These are phyloP conservation scores for Exserohilum turcica DNA, from an alignment of 2,329 filamentous ascomycete species.

Conservation along the genomic window DNA sequence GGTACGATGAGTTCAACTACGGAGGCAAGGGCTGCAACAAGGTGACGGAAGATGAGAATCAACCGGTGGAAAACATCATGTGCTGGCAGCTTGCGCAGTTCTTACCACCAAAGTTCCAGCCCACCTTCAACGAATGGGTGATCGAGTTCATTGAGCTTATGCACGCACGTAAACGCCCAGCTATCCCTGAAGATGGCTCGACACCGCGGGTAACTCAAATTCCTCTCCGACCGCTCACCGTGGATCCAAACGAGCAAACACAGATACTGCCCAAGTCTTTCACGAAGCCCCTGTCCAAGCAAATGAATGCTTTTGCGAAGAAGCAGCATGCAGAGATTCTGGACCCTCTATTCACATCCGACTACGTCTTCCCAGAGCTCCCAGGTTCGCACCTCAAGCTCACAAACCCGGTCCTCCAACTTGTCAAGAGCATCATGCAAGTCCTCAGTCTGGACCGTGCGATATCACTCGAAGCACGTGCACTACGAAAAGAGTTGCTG, in stretches of 20 bases:
- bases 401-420: constrained; percentile 78
- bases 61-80: constrained; percentile 90
- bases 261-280: constrained; percentile 78
- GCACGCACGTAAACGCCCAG: constrained; percentile 76
- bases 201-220: constrained; percentile 65
- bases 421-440: constrained; percentile 93
- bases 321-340: constrained; percentile 87
- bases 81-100: constrained; percentile 97
- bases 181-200: constrained; percentile 54
- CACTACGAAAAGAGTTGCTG: constrained; percentile 87
- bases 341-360: constrained; percentile 82
- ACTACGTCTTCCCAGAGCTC: constrained; percentile 83
- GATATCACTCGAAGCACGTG: constrained; percentile 83
- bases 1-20: constrained; percentile 99
- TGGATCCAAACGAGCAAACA: constrained; percentile 63
- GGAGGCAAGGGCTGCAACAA: constrained; percentile 89
- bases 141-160: constrained; percentile 94
- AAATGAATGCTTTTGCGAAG: constrained; percentile 79
- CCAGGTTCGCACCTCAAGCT: constrained; percentile 71
- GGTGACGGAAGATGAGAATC: constrained; percentile 75
- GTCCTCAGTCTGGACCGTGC: constrained; percentile 89
- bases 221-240: constrained; percentile 60
- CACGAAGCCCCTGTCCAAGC: constrained; percentile 87
- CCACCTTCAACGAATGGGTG: constrained; percentile 88
- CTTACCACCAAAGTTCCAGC: constrained; percentile 77